Evolutionary conservation across 768 basidiomycete species (phyloP).

Genomic region (Rubroboletus pulcherrimus): DNA sequence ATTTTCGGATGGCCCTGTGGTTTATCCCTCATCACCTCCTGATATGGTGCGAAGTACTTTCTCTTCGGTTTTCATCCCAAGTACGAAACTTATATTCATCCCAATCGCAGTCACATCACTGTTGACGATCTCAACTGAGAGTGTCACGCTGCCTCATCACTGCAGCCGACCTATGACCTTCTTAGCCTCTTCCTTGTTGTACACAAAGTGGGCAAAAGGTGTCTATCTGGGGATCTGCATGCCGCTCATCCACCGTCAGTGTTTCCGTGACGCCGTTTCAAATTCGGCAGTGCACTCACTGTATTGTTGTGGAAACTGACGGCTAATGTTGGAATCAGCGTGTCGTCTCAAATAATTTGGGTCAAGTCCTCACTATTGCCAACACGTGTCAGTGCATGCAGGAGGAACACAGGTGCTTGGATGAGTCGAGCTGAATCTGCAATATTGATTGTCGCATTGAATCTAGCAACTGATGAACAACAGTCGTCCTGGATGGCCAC

Average conservation of each 20-base stretch:
- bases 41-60: background rate
- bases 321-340: conserved; percentile 40
- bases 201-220: conserved; percentile 32
- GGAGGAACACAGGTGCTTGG: conserved; percentile 54
- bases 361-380: conserved; percentile 64
- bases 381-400: conserved; percentile 58
- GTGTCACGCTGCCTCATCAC: conserved; percentile 5
- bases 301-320: conserved; percentile 68
- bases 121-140: conserved; percentile 25
- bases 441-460: conserved; percentile 58
- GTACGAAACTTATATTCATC: conserved; percentile 12
- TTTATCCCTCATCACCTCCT: conserved; percentile 1
- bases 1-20: background rate
- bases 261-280: conserved; percentile 2
- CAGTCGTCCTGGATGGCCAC: background rate
- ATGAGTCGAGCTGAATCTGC: conserved; percentile 70
- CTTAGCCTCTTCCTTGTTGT: conserved; percentile 6
- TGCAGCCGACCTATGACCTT: background rate
- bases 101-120: conserved; percentile 8
- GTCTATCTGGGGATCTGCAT: conserved; percentile 36
- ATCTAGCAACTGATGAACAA: conserved; percentile 42
- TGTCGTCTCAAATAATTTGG: conserved; percentile 4
- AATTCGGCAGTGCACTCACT: conserved; percentile 40
- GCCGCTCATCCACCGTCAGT: conserved; percentile 12
- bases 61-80: background rate